These are phyloP conservation scores for Serendipita sp. DNA, from an alignment of 768 basidiomycete species.

Conservation along the genomic window DNA sequence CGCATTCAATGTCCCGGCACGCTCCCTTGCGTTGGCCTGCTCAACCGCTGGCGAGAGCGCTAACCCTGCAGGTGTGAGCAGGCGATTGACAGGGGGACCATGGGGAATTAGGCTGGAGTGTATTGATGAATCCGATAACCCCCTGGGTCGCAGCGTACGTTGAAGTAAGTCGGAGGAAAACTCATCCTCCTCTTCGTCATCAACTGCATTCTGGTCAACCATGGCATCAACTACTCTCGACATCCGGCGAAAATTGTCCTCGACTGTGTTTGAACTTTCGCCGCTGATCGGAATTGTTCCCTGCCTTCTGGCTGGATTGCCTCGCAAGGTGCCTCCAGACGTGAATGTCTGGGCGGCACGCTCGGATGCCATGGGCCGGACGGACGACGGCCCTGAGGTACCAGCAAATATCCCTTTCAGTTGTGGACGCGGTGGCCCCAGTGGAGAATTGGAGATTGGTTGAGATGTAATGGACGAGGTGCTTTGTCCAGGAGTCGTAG, in stretches of 20 bases:
- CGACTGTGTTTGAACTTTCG: conserved; percentile 4
- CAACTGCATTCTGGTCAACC: conserved; percentile 22
- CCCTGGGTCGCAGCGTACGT: conserved; percentile 56
- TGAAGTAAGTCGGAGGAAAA: conserved; percentile 37
- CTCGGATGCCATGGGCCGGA: conserved; percentile 15
- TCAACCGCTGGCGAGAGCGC: conserved; percentile 18
- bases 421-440: conserved; percentile 13
- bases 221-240: conserved; percentile 68
- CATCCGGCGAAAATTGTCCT: conserved; percentile 20
- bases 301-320: conserved; percentile 7
- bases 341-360: neutral
- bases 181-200: conserved; percentile 30
- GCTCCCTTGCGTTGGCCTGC: neutral
- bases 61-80: conserved; percentile 20
- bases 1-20: neutral
- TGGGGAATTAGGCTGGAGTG: conserved; percentile 54
- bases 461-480: neutral
- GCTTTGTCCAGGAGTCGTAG: conserved; percentile 16
- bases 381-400: conserved; percentile 36
- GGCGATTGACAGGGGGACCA: neutral
- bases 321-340: conserved; percentile 13
- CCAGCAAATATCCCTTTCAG: conserved; percentile 90
- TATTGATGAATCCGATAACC: conserved; percentile 85
- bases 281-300: neutral
- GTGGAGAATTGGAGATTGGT: neutral